phyloP scores from a whole-genome alignment of 1,284 basidiomycete genomes.

The Ganoderma lingzhi region DNA sequence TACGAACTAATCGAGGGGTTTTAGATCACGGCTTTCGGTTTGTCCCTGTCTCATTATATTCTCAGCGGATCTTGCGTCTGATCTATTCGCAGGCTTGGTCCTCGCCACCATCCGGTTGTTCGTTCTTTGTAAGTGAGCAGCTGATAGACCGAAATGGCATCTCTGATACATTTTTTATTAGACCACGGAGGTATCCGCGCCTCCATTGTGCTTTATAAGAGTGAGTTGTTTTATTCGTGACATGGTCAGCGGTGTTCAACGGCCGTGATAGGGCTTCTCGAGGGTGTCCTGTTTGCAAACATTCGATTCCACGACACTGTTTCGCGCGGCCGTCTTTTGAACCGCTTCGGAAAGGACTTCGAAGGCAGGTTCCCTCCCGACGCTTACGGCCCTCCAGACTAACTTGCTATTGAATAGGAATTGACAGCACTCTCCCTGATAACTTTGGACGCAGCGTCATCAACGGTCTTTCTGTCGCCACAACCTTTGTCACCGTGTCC shows the following conservation, averaged over 20 bases:
- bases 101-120: constrained; percentile 74
- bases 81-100: constrained; percentile 56
- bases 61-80: neutral
- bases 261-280: constrained; percentile 66
- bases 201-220: constrained; percentile 74
- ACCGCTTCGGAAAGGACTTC: constrained; percentile 94
- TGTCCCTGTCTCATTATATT: constrained; percentile 25
- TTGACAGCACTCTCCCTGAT: constrained; percentile 88
- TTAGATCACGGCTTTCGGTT: constrained; percentile 28
- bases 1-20: neutral
- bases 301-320: constrained; percentile 96
- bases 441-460: constrained; percentile 85
- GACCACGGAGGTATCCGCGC: constrained; percentile 77
- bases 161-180: constrained; percentile 32
- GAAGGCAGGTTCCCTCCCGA: constrained; percentile 61
- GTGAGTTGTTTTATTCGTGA: constrained; percentile 47
- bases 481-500: constrained; percentile 81
- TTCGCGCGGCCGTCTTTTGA: constrained; percentile 85
- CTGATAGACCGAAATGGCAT: neutral
- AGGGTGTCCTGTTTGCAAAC: constrained; percentile 88
- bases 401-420: constrained; percentile 52
- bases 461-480: constrained; percentile 62
- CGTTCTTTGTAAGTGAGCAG: constrained; percentile 58
- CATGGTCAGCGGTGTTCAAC: neutral
- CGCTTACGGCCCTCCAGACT: neutral